Base-by-base conservation (phyloP, 2,329 filamentous ascomycete genomes). In the Xylariales sp. region DNA sequence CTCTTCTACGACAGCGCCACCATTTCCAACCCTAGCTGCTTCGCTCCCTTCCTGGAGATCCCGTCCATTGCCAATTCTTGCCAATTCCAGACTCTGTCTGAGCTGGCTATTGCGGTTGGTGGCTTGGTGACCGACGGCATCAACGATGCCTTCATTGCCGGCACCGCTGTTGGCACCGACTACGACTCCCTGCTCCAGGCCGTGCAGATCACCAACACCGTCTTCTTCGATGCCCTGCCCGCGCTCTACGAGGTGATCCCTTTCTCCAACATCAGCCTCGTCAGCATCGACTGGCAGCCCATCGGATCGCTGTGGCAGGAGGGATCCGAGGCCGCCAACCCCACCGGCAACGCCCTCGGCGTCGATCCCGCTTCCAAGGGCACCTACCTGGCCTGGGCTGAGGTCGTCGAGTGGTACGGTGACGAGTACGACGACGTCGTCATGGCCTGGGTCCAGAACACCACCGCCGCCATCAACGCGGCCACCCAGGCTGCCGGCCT, bases 141-240 rank as follows among this genome's bases (percentile, higher is more conserved):
- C 47, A 61, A 61, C 51, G 58, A 62, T 40, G 42, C 62, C 14
- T 60, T 62, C 43, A 50, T 63, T 32, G 53, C 58, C 25, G 58
- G 59, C 33, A 61, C 58, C 13, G 54, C 60, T 10, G 47, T 50
- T 16, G 49, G 50, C 33, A 44, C 40, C 29, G 45, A 38, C 34
- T 43, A 44, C 40, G 45, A 45, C 8, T 40, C 45, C 20, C 40
- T 53, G 15, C 43, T 46, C 8, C 33, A 43, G 27, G 50, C 47
- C 20, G 19, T 51, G 37, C 35, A 43, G 29, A 47, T 49, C 19
- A 49, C 46, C 32, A 48, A 51, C 41, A 40, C 47, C 20, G 44
- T 47, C 36, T 52, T 52, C 44, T 48, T 46, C 37, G 34, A 25
- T 14, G 44, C 42, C 5, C 42, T 51, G 19, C 46, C 47, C 19